A percentile compares a stretch with the other conserved stretches of the same genome.
Conservation (phyloP, 2,329 filamentous ascomycete genomes). For the Talaromyces sp. region DNA sequence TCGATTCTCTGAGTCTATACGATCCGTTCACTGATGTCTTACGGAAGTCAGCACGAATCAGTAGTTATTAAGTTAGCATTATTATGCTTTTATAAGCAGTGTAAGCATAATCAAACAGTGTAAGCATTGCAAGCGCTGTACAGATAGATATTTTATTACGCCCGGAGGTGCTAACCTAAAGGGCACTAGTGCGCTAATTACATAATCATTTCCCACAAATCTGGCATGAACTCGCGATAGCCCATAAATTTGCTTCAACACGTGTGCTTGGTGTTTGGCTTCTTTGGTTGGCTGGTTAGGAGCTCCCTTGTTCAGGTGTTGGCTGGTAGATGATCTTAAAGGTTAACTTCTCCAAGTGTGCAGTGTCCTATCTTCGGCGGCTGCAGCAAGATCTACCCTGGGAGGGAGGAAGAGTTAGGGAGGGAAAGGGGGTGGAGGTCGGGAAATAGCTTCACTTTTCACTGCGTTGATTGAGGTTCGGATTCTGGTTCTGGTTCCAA, state of each 20-base stretch:
- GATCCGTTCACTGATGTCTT: no score
- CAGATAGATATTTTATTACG: neutral
- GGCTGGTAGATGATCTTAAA: conserved; percentile 10
- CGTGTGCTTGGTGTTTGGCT: conserved; percentile 3
- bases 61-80: no score
- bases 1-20: neutral
- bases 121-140: neutral
- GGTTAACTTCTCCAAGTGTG: neutral
- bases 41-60: neutral
- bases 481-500: neutral
- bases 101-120: neutral
- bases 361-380: conserved; percentile 9
- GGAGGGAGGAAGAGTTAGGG: neutral
- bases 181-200: no score
- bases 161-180: no score
- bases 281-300: conserved; percentile 9
- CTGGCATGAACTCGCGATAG: no score
- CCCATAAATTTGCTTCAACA: no score
- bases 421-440: no score
- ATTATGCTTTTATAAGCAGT: neutral
- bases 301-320: conserved; percentile 5
- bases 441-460: neutral
- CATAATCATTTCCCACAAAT: no score
- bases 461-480: neutral
- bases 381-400: no score